Evolutionary conservation across 441 rosid genomes (phyloP), one percentile per base, ranked within the genome.

Genomic region (Pelargonium cotyledonis): DNA sequence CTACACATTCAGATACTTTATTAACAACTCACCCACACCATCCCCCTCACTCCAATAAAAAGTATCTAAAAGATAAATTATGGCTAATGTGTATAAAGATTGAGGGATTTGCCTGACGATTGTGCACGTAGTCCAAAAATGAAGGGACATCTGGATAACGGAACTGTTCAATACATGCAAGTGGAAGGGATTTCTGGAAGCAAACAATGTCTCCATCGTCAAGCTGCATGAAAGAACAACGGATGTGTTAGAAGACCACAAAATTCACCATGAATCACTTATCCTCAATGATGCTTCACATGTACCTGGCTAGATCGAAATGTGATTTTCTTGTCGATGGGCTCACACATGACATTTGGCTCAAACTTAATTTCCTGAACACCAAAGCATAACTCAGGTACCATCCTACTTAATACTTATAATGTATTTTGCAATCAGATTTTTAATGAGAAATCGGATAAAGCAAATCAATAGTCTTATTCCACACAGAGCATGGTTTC

Each of bases 201-300:
- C 91, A 87, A 40, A 87, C 72, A 55, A 87, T 85, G 75, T 87
- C 89, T 29, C 92, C 92, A 79, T 87, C 92, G 75, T 85, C 88
- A 74, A 87, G 79, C 92, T 85, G 70, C 77, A 57, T 68, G 65
- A 35, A 14, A 70, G 55, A 73, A 69, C 47, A 77, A 35, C 64
- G 61, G 46, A 75, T 74, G 60, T 72, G 47, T 41, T 65, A 41
- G 58, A 66, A 68, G 68, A 69, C 58, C 73, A 9, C 44, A 57
- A 12, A 57, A 18, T 10, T 31, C 63, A 58, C 31, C 11, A 58
- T 58, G 23, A 58, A 58, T 58, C 63, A 58, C 35, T 8, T 10
- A 58, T 19, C 29, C 14, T 18, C 35, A 18, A 58, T 58, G 31
- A 19, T 23, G 14, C 31, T 18, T 58, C 68, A 14, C 12, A 61